phyloP scores from a whole-genome alignment of 2,329 filamentous ascomycete species.

The Xylaria sp. region DNA sequence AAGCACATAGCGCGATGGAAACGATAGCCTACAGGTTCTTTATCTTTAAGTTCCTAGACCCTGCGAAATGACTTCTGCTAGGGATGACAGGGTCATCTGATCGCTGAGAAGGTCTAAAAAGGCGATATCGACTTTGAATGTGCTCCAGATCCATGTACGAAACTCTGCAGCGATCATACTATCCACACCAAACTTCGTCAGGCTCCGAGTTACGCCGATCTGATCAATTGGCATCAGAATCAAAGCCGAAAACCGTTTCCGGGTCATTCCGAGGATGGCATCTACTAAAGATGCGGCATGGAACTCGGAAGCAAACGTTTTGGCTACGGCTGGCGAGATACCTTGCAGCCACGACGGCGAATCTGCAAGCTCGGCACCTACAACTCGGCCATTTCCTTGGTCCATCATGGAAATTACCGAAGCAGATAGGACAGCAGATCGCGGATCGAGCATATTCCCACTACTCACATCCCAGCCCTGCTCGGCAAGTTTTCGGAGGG shows the following conservation, averaged over 20 bases:
- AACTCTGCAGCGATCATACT: constrained; percentile 52
- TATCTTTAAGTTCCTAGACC: too few species aligned
- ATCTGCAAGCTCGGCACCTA: too few species aligned
- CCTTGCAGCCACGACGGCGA: background rate
- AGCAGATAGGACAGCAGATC: background rate
- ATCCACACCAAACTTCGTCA: constrained; percentile 48
- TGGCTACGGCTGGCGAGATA: background rate
- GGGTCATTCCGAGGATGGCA: constrained; percentile 25
- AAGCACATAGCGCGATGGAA: background rate
- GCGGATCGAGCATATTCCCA: background rate
- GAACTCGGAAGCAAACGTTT: background rate
- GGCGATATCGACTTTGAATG: constrained; percentile 49
- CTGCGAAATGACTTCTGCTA: too few species aligned
- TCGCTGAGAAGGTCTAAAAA: constrained; percentile 34
- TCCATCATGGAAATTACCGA: too few species aligned
- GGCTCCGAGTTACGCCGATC: constrained; percentile 24
- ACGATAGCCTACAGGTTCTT: too few species aligned
- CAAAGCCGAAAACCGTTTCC: constrained; percentile 31
- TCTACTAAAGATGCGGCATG: background rate
- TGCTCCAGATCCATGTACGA: constrained; percentile 48
- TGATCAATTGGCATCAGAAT: constrained; percentile 31
- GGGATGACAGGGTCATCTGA: background rate
- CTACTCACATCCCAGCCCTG: constrained; percentile 36
- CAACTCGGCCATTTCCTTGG: too few species aligned
- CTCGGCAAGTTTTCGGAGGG: constrained; percentile 31